Evolutionary conservation across 2,329 filamentous ascomycete genomes (phyloP).

Genomic region (Fusarium lateritium): DNA sequence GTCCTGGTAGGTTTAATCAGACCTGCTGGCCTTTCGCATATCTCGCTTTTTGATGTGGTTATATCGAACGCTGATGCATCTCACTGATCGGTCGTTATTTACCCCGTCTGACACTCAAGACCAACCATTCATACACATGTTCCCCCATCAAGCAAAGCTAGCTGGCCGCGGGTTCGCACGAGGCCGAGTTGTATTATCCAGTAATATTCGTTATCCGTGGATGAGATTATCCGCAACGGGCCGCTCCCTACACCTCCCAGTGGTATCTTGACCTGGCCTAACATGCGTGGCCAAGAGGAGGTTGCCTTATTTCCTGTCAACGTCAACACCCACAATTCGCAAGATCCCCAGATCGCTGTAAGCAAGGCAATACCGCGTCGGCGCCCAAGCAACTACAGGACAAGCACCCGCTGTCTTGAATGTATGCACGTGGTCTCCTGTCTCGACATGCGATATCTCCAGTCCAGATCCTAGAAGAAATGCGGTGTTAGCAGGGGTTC

Average conservation of each 20-base stretch:
- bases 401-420: conserved; percentile 77
- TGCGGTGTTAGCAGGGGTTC: conserved; percentile 11
- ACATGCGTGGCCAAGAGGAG: neutral
- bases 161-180: neutral
- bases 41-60: conserved; percentile 5
- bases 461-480: conserved; percentile 67
- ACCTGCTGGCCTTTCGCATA: conserved; percentile 12
- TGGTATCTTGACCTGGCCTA: neutral
- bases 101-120: conserved; percentile 45
- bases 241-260: neutral
- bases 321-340: conserved; percentile 76
- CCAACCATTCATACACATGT: conserved; percentile 8
- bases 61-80: neutral
- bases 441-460: conserved; percentile 80
- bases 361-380: conserved; percentile 79
- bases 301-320: conserved; percentile 54
- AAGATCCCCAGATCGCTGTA: conserved; percentile 79
- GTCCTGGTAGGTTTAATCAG: neutral
- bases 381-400: conserved; percentile 82
- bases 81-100: conserved; percentile 38
- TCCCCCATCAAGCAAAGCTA: neutral
- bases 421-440: conserved; percentile 79
- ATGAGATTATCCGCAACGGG: neutral
- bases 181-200: neutral
- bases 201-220: neutral